phyloP scores from a whole-genome alignment of 176 grass and related monocot species.

The Chrysopogon serrulatus region DNA sequence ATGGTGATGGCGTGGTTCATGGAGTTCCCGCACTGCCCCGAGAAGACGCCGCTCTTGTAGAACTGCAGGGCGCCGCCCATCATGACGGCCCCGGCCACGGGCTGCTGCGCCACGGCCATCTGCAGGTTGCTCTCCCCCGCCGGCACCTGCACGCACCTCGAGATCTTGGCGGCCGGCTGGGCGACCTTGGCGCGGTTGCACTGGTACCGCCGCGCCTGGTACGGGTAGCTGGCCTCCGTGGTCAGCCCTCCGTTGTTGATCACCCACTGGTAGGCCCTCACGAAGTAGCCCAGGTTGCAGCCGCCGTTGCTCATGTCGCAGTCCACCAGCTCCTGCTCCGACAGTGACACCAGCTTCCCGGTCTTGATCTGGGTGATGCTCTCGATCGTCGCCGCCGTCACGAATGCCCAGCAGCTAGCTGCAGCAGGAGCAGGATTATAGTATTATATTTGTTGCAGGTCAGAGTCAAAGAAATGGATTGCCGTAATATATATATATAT shows the following conservation, averaged over 20 bases:
- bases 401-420: constrained; percentile 58
- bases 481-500: too few species aligned
- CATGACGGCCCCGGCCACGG: constrained; percentile 39
- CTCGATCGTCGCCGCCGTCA: constrained; percentile 47
- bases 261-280: constrained; percentile 31
- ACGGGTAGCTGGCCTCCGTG: constrained; percentile 33
- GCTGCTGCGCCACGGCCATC: constrained; percentile 37
- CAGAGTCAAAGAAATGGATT: too few species aligned
- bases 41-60: too few species aligned
- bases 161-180: not conserved
- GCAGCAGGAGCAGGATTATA: too few species aligned
- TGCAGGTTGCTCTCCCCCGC: not conserved
- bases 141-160: not conserved
- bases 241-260: constrained; percentile 41
- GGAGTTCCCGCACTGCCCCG: too few species aligned
- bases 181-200: constrained; percentile 1
- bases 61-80: constrained; percentile 21
- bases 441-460: too few species aligned
- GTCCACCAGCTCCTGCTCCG: constrained; percentile 63
- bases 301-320: constrained; percentile 50
- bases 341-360: constrained; percentile 17
- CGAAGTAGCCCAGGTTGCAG: constrained; percentile 27
- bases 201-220: not conserved
- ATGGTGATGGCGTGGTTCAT: too few species aligned
- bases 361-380: constrained; percentile 41